Conservation (phyloP, 31 red algal species). For the Porphyra umbilicalis region DNA sequence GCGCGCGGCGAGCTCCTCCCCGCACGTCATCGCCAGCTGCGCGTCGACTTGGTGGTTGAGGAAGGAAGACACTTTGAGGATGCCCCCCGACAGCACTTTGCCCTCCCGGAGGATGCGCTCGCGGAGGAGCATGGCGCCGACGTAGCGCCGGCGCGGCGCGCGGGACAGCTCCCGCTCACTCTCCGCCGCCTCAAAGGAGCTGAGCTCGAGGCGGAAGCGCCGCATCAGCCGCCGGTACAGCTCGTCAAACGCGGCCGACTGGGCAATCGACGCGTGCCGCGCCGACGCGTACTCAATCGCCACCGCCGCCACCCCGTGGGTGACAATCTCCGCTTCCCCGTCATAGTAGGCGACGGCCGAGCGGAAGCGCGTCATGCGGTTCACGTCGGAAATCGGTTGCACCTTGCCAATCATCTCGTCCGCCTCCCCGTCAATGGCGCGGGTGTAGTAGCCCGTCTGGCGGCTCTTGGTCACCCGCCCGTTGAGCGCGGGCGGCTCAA, state of each 20-base stretch:
- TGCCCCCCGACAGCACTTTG: constrained; percentile 56
- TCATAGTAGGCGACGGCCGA: constrained; percentile 69
- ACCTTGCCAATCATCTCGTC: constrained; percentile 57
- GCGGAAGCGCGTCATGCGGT: constrained; percentile 46
- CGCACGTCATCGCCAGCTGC: constrained; percentile 78
- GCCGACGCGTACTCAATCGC: background rate
- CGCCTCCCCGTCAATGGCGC: constrained; percentile 31
- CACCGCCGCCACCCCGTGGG: background rate
- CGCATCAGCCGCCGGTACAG: background rate
- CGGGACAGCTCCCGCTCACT: constrained; percentile 2
- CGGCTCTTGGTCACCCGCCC: constrained; percentile 37
- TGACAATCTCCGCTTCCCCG: constrained; percentile 70
- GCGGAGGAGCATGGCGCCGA: constrained; percentile 59
- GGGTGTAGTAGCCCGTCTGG: constrained; percentile 50
- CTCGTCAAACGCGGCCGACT: background rate
- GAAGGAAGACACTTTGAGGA: constrained; percentile 91
- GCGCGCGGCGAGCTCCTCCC: constrained; percentile 63
- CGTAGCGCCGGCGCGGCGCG: constrained; percentile 14
- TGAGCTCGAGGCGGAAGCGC: constrained; percentile 6
- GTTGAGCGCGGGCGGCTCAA: constrained; percentile 56
- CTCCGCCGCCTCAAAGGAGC: background rate
- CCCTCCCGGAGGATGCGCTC: constrained; percentile 69
- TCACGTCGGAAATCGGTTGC: constrained; percentile 64
- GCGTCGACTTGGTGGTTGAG: constrained; percentile 89
- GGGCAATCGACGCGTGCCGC: background rate